Base-by-base conservation (phyloP, 2,329 filamentous ascomycete genomes). In the Pseudocercospora macadamiae region DNA sequence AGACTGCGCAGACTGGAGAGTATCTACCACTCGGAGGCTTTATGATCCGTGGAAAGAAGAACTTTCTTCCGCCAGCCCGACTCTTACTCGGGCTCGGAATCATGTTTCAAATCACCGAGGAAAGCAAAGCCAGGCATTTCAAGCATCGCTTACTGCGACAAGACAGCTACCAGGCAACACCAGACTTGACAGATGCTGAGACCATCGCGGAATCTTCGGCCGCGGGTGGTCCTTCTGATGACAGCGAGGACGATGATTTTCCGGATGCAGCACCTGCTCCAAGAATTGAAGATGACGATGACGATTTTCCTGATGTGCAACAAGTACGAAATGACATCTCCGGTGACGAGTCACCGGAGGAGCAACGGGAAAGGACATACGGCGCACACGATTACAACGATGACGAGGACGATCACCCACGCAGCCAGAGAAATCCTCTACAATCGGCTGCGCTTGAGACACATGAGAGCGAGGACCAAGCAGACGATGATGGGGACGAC, bases 31-130 rank as follows among this genome's bases (percentile, higher is more conserved):
- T 84, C 0, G 95, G 93, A 16, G 85, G 85, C 63, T 97, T 99
- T 73, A 85, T 88, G 74, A 82, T 97, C 48, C 84, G 85, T 34
- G 93, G 93, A 2, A 89, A 90, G 76, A 97, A 97, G 79, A 96
- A 96, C 69, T 95, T 89, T 67, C 75, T 99, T 32, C 90, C 93
- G 0, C 93, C 95, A 1, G 89, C 91, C 5, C 92, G 93, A 69
- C 80, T 97, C 25, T 79, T 97, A 1, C 83, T 99, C 28, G 95
- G 95, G 0, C 90, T 97, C 70, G 93, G 87, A 1, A 83, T 96
- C 44, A 82, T 96, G 75, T 99, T 96, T 75, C 88, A 86, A 68
- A 88, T 97, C 53, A 96, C 91, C 68, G 90, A 96, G 56, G 89
- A 93, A 68, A 96, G 92, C 75, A 90, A 91, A 72, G 83, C 82